Conservation (phyloP, 345 rosid species). For the Sisymbrium altissimum region DNA sequence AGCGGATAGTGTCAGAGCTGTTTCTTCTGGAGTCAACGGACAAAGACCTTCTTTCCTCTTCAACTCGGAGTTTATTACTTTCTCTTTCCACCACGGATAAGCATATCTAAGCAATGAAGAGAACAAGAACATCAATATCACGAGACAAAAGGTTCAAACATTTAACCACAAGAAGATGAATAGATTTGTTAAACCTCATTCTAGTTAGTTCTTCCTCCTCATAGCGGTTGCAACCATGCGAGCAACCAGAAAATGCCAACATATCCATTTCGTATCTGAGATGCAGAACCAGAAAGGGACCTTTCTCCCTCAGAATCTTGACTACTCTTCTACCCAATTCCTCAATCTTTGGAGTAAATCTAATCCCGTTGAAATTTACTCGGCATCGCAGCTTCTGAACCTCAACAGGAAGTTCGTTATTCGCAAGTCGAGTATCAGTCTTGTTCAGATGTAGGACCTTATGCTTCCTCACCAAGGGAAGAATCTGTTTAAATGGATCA, state of each 20-base stretch:
- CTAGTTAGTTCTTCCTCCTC: conserved; percentile 93
- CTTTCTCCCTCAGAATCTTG: conserved; percentile 69
- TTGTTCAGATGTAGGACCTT: conserved; percentile 85
- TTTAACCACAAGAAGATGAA: background rate
- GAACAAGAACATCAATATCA: background rate
- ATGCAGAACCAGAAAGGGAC: conserved; percentile 88
- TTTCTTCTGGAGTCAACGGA: conserved; percentile 91
- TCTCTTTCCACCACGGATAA: conserved; percentile 96
- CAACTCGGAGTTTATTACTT: conserved; percentile 70
- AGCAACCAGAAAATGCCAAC: conserved; percentile 98
- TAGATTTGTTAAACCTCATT: conserved; percentile 60
- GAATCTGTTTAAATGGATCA: conserved; percentile 55
- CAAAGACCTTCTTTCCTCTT: conserved; percentile 85
- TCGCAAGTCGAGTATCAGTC: conserved; percentile 92
- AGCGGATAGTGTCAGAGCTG: conserved; percentile 67
- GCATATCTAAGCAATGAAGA: conserved; percentile 56
- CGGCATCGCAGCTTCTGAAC: conserved; percentile 93
- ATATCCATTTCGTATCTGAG: conserved; percentile 99
- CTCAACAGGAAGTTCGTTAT: conserved; percentile 66
- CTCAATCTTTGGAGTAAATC: conserved; percentile 91
- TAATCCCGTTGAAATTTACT: conserved; percentile 80
- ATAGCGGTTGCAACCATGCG: conserved; percentile 80
- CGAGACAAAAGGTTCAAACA: background rate
- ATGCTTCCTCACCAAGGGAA: conserved; percentile 79
- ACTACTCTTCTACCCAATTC: conserved; percentile 81